Percentiles rank a stretch among this genome's conserved stretches.
Evolutionary conservation across 257 asterid genomes (phyloP).

Genomic region (Solanum bulbocastanum): DNA sequence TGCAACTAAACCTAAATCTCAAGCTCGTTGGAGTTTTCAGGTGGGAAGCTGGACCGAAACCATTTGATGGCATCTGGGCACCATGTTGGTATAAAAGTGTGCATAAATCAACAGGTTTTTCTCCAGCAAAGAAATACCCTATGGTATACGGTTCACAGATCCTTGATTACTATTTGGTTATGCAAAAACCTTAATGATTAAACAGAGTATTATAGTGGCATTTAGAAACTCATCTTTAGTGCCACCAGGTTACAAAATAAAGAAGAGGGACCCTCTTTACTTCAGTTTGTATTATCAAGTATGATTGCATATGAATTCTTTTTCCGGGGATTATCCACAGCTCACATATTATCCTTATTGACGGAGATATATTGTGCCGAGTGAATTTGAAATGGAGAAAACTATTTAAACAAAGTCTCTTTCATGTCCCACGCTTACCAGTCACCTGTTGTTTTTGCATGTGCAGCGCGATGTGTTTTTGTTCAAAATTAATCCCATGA

Average conservation of each 20-base stretch:
- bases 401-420: background rate
- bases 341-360: background rate
- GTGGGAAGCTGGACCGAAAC: constrained; percentile 79
- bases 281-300: background rate
- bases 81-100: constrained; percentile 62
- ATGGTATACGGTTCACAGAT: constrained; percentile 20
- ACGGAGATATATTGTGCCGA: background rate
- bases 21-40: constrained; percentile 14
- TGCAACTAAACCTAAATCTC: background rate
- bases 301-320: background rate
- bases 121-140: constrained; percentile 44
- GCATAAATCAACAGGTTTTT: constrained; percentile 58
- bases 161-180: background rate
- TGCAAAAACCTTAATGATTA: background rate
- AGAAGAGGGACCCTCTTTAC: background rate
- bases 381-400: background rate
- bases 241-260: background rate
- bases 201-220: background rate
- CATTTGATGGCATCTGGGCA: constrained; percentile 80
- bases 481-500: background rate
- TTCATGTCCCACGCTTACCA: background rate
- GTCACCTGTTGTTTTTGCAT: background rate
- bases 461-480: background rate
- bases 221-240: background rate
- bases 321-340: background rate